Evolutionary conservation across 495 filamentous ascomycete genomes (phyloP).

Genomic region (Beverwykella pulmonaria): DNA sequence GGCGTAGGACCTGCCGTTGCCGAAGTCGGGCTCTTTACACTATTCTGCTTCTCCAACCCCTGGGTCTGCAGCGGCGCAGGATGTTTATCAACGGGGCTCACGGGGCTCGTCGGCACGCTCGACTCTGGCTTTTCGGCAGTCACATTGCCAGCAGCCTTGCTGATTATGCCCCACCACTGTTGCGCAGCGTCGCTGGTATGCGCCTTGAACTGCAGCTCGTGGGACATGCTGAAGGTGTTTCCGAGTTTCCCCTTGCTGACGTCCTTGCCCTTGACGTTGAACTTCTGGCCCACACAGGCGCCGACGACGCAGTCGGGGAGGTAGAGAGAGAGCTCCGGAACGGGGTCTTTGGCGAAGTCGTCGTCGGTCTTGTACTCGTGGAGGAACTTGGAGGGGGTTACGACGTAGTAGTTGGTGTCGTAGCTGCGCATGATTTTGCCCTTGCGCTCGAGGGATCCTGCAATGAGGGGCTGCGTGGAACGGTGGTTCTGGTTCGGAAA

Average conservation of each 20-base stretch:
- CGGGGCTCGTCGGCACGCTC: constrained; percentile 37
- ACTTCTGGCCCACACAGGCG: constrained; percentile 73
- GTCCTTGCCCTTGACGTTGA: constrained; percentile 95
- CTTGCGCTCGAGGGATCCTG: constrained; percentile 86
- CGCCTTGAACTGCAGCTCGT: constrained; percentile 72
- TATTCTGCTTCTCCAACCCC: constrained; percentile 35
- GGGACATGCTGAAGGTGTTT: constrained; percentile 61
- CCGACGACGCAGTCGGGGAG: constrained; percentile 88
- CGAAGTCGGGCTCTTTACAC: constrained; percentile 10
- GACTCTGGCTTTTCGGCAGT: constrained; percentile 39
- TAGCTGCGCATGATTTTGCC: constrained; percentile 67
- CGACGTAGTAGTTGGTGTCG: constrained; percentile 81
- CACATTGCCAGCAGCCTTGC: constrained; percentile 40
- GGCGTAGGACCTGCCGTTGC: constrained; percentile 17
- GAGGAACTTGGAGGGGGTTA: constrained; percentile 81
- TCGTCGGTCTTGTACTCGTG: constrained; percentile 97
- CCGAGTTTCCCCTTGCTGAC: constrained; percentile 63
- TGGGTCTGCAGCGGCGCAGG: constrained; percentile 46
- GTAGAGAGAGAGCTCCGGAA: constrained; percentile 84
- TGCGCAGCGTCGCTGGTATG: constrained; percentile 72
- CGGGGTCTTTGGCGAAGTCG: constrained; percentile 76
- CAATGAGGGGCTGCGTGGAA: constrained; percentile 78
- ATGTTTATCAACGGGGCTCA: constrained; percentile 32
- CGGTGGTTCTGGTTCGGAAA: constrained; percentile 89
- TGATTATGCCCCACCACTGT: constrained; percentile 79